Conservation (phyloP, 1,139 yeast species). For the Kodamaea fungicola region DNA sequence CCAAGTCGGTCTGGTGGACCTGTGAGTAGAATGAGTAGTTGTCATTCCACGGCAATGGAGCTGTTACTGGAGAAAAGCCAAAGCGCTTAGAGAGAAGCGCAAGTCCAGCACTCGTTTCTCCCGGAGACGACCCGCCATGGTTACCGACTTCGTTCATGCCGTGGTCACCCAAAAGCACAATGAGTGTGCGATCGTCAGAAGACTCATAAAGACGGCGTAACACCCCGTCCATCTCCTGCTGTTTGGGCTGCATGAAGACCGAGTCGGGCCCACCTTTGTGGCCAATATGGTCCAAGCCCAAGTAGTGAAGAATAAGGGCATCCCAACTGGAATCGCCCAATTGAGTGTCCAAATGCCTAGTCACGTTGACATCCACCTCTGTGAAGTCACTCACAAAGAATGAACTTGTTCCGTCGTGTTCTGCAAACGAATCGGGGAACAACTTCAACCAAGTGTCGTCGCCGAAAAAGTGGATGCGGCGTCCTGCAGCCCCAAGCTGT, state of each 20-base stretch:
- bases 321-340: conserved; percentile 61
- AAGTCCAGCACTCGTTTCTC: conserved; percentile 88
- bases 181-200: conserved; percentile 44
- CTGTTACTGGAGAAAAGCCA: conserved; percentile 15
- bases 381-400: conserved; percentile 93
- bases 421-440: conserved; percentile 57
- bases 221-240: conserved; percentile 77
- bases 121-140: conserved; percentile 91
- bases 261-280: conserved; percentile 93
- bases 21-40: conserved; percentile 50
- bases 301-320: conserved; percentile 78
- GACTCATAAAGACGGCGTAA: conserved; percentile 50
- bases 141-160: conserved; percentile 95
- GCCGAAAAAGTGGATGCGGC: conserved; percentile 75
- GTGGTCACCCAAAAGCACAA: conserved; percentile 88
- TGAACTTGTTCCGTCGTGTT: conserved; percentile 84
- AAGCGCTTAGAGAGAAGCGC: conserved; percentile 65
- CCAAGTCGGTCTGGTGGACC: conserved; percentile 81
- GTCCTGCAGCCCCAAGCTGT: conserved; percentile 52
- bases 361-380: conserved; percentile 90
- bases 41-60: conserved; percentile 37
- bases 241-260: conserved; percentile 75
- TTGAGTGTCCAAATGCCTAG: conserved; percentile 72
- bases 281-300: conserved; percentile 96
- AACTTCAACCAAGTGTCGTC: conserved; percentile 97